A percentile compares a stretch with the other conserved stretches of the same genome.
phyloP scores from a whole-genome alignment of 441 rosid species.

The Eutrema salsugineum region DNA sequence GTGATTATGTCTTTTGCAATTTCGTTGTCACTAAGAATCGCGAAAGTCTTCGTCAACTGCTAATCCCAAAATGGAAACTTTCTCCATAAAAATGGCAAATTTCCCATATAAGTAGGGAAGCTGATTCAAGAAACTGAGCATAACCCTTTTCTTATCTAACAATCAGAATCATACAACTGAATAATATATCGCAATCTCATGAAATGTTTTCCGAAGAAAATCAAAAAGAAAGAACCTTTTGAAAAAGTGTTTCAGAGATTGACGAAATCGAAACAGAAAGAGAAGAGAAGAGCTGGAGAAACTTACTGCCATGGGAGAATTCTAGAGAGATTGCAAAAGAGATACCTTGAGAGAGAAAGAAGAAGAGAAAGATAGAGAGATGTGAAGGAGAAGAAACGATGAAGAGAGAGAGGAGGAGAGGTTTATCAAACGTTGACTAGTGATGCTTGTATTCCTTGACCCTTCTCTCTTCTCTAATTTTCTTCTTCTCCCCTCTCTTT shows the following conservation, averaged over 20 bases:
- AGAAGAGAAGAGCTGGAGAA: not conserved
- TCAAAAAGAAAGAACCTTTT: not conserved
- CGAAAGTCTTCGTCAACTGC: not conserved
- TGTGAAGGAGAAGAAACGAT: conserved; percentile 18
- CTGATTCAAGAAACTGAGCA: not conserved
- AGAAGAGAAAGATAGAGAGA: not conserved
- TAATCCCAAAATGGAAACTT: not conserved
- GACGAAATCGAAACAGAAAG: not conserved
- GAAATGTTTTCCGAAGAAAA: not conserved
- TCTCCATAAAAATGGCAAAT: not conserved
- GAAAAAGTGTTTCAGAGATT: not conserved
- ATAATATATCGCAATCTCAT: not conserved
- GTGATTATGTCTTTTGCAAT: not conserved
- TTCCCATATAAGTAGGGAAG: not conserved
- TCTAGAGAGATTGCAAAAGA: conserved; percentile 1
- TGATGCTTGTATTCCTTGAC: conserved; percentile 24
- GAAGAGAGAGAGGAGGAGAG: not conserved
- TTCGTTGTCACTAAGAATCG: not conserved
- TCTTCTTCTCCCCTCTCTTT: not conserved
- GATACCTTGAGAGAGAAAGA: not conserved
- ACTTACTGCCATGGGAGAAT: conserved; percentile 33
- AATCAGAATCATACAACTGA: conserved; percentile 3
- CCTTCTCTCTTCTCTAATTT: conserved; percentile 2
- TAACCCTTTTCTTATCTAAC: not conserved
- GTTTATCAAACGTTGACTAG: conserved; percentile 30